Evolutionary conservation across 2,329 filamentous ascomycete species (phyloP).

Genomic region (Diaporthe australafricana): DNA sequence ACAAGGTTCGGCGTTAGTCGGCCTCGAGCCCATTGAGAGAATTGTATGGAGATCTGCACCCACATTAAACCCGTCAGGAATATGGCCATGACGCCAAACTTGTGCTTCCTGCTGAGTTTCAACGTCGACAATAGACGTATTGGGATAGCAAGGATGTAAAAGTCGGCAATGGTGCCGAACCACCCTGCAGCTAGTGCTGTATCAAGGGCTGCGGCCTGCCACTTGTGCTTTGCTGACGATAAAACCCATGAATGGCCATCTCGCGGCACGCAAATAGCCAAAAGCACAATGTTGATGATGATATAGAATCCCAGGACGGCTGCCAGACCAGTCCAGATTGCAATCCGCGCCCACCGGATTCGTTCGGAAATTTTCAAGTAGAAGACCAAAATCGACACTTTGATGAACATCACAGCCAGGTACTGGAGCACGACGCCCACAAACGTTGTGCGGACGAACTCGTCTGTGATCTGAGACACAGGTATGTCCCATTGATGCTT

Average conservation of each 20-base stretch:
- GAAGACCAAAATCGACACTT: not conserved
- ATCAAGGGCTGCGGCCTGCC: not conserved
- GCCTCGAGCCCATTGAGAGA: too few relatives aligned
- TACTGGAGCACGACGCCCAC: not conserved
- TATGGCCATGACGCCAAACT: not conserved
- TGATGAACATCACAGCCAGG: not conserved
- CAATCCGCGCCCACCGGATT: not conserved
- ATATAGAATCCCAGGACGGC: not conserved
- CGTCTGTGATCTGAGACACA: not conserved
- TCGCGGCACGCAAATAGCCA: not conserved
- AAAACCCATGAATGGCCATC: not conserved
- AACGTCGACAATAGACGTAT: not conserved
- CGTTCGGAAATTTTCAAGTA: not conserved
- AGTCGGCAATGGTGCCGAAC: not conserved
- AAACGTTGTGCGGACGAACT: not conserved
- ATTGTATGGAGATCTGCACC: not conserved
- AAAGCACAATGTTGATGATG: not conserved
- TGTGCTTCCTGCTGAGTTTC: not conserved
- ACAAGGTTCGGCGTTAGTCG: not conserved
- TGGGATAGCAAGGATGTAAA: conserved; percentile 4
- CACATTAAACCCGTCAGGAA: not conserved
- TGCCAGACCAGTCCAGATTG: not conserved
- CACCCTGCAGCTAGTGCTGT: not conserved
- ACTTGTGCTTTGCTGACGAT: not conserved
- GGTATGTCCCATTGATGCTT: not conserved